Base-by-base conservation (phyloP, 148 eudicot species). In the Gaultheria prostrata region DNA sequence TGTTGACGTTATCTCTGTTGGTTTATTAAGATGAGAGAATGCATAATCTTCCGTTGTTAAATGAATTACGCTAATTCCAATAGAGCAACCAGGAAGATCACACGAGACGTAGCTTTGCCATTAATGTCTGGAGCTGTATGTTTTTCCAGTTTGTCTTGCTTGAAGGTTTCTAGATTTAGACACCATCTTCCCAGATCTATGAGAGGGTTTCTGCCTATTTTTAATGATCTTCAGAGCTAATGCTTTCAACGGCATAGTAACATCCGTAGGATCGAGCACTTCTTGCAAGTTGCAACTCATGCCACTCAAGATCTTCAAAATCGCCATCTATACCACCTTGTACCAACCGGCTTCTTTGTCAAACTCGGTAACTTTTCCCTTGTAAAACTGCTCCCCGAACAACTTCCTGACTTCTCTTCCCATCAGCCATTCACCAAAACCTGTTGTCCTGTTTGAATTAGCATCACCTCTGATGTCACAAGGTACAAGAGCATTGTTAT, bases 291-390 rank as follows among this genome's bases (percentile, higher is more conserved):
- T n/a, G n/a, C n/a, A n/a, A n/a, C 84, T 95, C 98, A 59, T 85
- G 87, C 98, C 98, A 95, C 79, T 93, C 95, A 8, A 95, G 94
- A 89, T 95, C 98, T 86, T 95, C 98, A 82, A 83, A 86, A 79
- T 95, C 98, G 6, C 98, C 98, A 82, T 95, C 98, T 81, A 95
- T 35, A 87, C 86, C 43, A 93, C 94, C 85, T 91, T 88, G 67
- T 91, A 95, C 98, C 98, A 93, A 11, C 95, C 97, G 17, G 85
- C 70, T 73, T 91, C 94, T 56, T 83, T 80, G 86, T 94, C 98
- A 78, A 88, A 94, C 81, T 89, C 86, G 15, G 88, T 90, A 51
- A 94, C 93, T 80, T 49, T 88, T 21, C 98, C 98, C 3, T 82
- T 82, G 61, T 84, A 94, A 32, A 83, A 83, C 67, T 81, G 84